phyloP scores from a whole-genome alignment of 306 rosid genomes.

The Corylus avellana region DNA sequence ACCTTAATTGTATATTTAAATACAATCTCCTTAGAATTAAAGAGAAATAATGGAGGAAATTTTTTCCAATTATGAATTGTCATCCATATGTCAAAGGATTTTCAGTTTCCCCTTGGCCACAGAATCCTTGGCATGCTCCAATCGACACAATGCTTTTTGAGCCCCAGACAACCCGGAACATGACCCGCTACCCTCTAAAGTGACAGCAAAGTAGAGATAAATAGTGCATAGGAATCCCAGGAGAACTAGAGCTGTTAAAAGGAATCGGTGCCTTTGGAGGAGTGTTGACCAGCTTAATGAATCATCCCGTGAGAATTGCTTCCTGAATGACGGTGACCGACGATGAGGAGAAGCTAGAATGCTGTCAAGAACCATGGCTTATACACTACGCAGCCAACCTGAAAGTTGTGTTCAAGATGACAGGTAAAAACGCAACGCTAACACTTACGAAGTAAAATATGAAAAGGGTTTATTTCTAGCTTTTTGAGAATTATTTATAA shows the following conservation, averaged over 20 bases:
- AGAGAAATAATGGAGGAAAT: constrained; percentile 11
- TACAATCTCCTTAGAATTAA: not conserved
- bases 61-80: not conserved
- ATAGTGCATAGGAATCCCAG: constrained; percentile 73
- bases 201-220: constrained; percentile 88
- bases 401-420: constrained; percentile 23
- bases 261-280: constrained; percentile 77
- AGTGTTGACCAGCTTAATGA: constrained; percentile 79
- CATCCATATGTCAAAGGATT: constrained; percentile 48
- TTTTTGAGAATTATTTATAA: no score
- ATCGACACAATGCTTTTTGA: constrained; percentile 59
- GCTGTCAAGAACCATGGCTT: constrained; percentile 76
- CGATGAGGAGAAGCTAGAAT: constrained; percentile 74
- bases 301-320: constrained; percentile 63
- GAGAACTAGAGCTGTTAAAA: constrained; percentile 66
- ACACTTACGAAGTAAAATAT: not conserved
- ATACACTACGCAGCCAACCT: constrained; percentile 37
- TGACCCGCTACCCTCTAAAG: constrained; percentile 54
- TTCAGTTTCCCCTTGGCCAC: constrained; percentile 74
- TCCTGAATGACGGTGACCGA: constrained; percentile 65
- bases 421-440: not conserved
- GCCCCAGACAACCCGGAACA: constrained; percentile 66
- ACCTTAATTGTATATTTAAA: not conserved
- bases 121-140: constrained; percentile 69
- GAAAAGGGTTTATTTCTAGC: not conserved